Evolutionary conservation across 805 yeast genomes (phyloP).

Genomic region (Monosporozyma aquatica): DNA sequence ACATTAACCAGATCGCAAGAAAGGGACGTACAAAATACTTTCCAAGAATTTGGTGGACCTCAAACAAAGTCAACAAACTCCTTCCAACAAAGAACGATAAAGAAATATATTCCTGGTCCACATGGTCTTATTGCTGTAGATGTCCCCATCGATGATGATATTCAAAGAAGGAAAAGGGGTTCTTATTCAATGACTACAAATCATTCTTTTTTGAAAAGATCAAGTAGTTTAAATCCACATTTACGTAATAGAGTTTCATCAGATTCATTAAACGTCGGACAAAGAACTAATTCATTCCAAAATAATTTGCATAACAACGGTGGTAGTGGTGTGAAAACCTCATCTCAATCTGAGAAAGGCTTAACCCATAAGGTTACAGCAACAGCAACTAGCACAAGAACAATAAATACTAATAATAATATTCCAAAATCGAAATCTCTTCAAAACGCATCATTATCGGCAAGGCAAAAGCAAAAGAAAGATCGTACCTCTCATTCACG

Average conservation of each 20-base stretch:
- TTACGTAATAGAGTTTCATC: constrained; percentile 2
- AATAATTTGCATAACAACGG: too few relatives aligned
- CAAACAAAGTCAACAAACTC: constrained; percentile 11
- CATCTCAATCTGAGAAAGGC: too few relatives aligned
- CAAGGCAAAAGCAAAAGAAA: not conserved
- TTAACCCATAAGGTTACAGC: too few relatives aligned
- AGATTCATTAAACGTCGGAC: not conserved
- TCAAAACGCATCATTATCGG: not conserved
- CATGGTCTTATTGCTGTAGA: constrained; percentile 61
- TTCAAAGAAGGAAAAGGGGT: constrained; percentile 3
- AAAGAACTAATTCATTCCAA: not conserved
- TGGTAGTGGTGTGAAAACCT: too few relatives aligned
- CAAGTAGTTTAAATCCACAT: not conserved
- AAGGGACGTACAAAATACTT: constrained; percentile 26
- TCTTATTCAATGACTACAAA: constrained; percentile 3
- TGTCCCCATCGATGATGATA: constrained; percentile 41
- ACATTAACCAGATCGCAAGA: constrained; percentile 3
- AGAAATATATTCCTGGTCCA: constrained; percentile 66
- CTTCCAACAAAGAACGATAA: constrained; percentile 38
- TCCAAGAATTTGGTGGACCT: constrained; percentile 29
- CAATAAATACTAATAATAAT: not conserved
- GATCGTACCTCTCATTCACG: too few relatives aligned
- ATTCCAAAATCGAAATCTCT: not conserved
- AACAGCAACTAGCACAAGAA: too few relatives aligned
- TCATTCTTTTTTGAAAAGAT: not conserved